Base-by-base conservation (phyloP, 2,329 filamentous ascomycete species). In the Phyllosticta paracitricarpa region DNA sequence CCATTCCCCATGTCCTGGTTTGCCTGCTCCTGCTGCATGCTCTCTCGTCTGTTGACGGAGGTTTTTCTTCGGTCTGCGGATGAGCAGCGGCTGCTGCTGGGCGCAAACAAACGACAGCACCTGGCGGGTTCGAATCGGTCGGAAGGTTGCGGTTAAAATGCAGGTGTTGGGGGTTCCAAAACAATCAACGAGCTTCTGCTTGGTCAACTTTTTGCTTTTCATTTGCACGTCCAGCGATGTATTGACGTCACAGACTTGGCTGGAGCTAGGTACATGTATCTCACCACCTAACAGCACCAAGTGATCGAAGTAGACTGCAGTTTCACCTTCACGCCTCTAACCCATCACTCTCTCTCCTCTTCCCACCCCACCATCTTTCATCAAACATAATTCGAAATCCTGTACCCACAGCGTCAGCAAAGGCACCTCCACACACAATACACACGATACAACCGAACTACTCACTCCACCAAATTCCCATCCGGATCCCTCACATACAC, bases 401-500 rank as follows among this genome's bases (percentile, higher is more conserved):
- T 48, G 19, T 4, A 17, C 7, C 14, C 40, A 48, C 2, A 2
- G 14, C 17, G 4, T 48, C 40, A 48, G 40, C 40, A 48, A 17
- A n/a, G 2, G n/a, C 14, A 48, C 7, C 40, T n/a, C 40, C 40
- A 40, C 40, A 17, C 35, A 3, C n/a, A n/a, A n/a, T n/a, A 12
- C 10, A 40, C 35, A 40, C 10, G 17, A 3, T 12, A 40, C 12
- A 17, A n/a, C 6, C 17, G 7, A 48, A 48, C 14, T 17, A 74
- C 81, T 69, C 66, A 86, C 83, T 86, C 84, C 51, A 86, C 78
- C 64, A 86, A 65, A 68, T 85, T 86, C 4, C 79, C 81, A 71
- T 86, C 84, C 2, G 82, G 82, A 70, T 86, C 84, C 48, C 83
- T 73, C 57, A 83, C 77, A 70, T 86, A 86, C 2, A 86, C 74